Evolutionary conservation across 148 eudicot genomes (phyloP), one percentile per base, ranked within the genome.

Genomic region (Drosera capensis): DNA sequence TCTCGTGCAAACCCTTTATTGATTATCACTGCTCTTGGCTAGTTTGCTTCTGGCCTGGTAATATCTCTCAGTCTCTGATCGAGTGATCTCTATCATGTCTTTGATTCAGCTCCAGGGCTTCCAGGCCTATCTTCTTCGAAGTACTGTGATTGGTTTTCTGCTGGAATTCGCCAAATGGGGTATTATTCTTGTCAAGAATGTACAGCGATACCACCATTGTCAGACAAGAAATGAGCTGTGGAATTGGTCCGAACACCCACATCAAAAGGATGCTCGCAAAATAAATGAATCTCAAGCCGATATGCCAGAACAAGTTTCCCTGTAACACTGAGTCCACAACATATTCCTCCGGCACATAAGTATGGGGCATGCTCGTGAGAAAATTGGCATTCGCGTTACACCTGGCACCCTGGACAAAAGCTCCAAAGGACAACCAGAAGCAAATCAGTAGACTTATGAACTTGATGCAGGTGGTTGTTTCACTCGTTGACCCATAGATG

Each of bases 311-410:
- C 25, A 59, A 53, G 11, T 67, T 58, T 6, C 67, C 90, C 5
- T 49, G 43, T 14, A 68, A 37, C 16, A 80, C 65, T 0, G 79
- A 68, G 42, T 56, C 59, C 43, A 74, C 56, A 1, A 77, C 62
- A 12, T 30, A 39, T 5, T 23, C 52, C 2, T 52, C 57, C 0
- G 80, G 80, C 11, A 72, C 54, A n/a, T 65, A 63, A 2, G 63
- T 55, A 17, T 60, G 52, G 95, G 95, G n/a, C 71, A 77, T 77
- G 53, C 75, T 77, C 5, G 77, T 50, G 50, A 85, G 78, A 65
- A 66, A 75, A 57, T 45, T 64, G 23, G 71, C 74, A 15, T 75
- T 81, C 16, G 76, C 60, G 15, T 53, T 79, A 24, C 53, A 57
- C 46, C 81, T 54, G 2, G 70, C 37, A 12, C 69, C 44, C 24